phyloP scores from a whole-genome alignment of 164 flowering plant species.

The Protea cynaroides region DNA sequence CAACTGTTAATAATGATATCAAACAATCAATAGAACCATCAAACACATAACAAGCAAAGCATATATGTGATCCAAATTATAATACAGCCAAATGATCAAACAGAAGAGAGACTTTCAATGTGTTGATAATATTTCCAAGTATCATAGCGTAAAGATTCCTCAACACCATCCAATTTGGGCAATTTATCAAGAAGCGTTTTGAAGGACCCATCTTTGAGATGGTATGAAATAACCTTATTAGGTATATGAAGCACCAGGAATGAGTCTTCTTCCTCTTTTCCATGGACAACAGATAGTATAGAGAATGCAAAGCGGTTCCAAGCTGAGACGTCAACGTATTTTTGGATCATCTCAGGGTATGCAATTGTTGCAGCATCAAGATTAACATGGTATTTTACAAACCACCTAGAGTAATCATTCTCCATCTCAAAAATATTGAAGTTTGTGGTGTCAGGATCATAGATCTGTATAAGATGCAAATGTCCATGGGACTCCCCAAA shows the following conservation, averaged over 20 bases:
- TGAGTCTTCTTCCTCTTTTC: conserved; percentile 17
- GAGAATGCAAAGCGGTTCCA: neutral
- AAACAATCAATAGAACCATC: too few species aligned
- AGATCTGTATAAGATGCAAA: conserved; percentile 17
- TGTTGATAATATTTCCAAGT: neutral
- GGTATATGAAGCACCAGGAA: conserved; percentile 23
- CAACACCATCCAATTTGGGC: neutral
- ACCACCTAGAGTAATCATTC: conserved; percentile 18
- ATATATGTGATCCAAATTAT: conserved; percentile 10
- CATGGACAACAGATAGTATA: conserved; percentile 8
- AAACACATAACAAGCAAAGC: too few species aligned
- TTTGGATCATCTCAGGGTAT: conserved; percentile 8
- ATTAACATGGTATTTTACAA: conserved; percentile 18
- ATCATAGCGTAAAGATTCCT: neutral
- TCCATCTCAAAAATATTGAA: conserved; percentile 24
- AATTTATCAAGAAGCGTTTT: neutral
- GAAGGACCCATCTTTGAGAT: conserved; percentile 12
- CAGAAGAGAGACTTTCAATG: neutral
- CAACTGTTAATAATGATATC: too few species aligned
- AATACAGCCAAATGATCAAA: conserved; percentile 3
- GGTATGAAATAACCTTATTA: conserved; percentile 13
- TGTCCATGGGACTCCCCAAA: conserved; percentile 23
- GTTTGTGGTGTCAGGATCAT: neutral
- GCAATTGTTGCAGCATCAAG: too few species aligned
- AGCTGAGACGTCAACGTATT: neutral